Base-by-base conservation (phyloP, 2,329 filamentous ascomycete species). In the Cordyceps farinosa region DNA sequence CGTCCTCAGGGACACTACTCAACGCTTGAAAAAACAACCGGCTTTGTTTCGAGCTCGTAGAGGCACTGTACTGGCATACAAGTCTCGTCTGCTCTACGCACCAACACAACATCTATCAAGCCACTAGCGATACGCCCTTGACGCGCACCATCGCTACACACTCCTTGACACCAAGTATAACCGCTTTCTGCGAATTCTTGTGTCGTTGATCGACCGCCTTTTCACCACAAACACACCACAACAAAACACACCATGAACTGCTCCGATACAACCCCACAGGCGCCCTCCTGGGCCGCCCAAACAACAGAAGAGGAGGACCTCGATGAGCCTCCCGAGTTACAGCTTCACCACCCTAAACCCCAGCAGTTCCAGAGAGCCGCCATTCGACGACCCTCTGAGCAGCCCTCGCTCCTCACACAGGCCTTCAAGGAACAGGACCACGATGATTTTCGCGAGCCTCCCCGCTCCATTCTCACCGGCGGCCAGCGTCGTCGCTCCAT, bases 381-480 rank as follows among this genome's bases (percentile, higher is more conserved):
- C 55, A 77, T 82, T 61, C 79, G 79, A 70, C 77, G 79, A 45
- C 76, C 82, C 40, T 79, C 74, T 38, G 82, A 84, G 61, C 87
- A 90, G 69, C 86, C 92, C 70, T 98, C 95, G 15, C 84, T 99
- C 45, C 81, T 99, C 70, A 98, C 95, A 30, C 89, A 87, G 72
- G 94, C 93, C 42, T 85, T 98, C 61, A 87, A 88, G 75, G 77
- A 76, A 60, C 77, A 74, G 40, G 59, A 65, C 29, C 51, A 55
- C 22, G 53, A 63, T 27, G 61, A 58, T 7, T 47, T 40, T n/a
- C 61, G 48, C 8, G 53, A 63, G 29, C 44, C 58, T 45, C 57
- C 58, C 6, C 74, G 77, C 13, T 71, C 74, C 50, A 69, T 76
- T 47, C 68, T 70, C n/a, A 71, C 70, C 29, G 11, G 42, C 15